Evolutionary conservation across 202 grass and related monocot species (phyloP).

Genomic region (Bolboschoenoplectus hybrid): DNA sequence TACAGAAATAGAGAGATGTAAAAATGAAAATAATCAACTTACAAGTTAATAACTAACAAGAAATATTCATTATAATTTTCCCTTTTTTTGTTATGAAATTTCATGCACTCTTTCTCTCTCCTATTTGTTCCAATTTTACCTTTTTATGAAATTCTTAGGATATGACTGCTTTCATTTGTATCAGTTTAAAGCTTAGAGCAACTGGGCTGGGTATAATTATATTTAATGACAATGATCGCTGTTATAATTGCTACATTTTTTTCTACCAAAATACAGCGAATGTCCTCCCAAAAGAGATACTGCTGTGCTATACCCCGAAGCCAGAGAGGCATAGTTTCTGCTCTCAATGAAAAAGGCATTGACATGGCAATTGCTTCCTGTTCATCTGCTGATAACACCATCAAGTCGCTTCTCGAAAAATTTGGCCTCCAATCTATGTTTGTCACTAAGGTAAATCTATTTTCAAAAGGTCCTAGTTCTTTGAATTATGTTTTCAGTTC

Average conservation of each 20-base stretch:
- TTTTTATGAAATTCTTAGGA: no score
- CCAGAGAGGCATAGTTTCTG: background rate
- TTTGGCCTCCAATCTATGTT: constrained; percentile 3
- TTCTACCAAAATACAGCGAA: background rate
- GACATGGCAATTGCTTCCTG: background rate
- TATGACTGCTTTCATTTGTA: no score
- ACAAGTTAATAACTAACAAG: no score
- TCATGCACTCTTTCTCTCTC: no score
- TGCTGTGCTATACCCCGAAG: background rate
- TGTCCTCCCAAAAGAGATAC: background rate
- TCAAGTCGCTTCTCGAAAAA: background rate
- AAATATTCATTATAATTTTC: no score
- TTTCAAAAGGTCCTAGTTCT: background rate
- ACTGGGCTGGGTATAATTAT: no score
- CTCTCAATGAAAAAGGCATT: background rate
- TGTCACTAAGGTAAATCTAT: background rate
- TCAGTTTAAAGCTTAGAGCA: no score
- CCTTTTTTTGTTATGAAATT: no score
- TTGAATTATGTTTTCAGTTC: background rate
- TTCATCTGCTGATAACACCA: background rate
- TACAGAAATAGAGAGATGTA: no score
- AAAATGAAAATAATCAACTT: no score
- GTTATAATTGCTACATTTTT: background rate
- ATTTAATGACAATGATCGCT: background rate
- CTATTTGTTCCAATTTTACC: no score